phyloP scores from a whole-genome alignment of 495 filamentous ascomycete genomes.

The Penicillium roqueforti region DNA sequence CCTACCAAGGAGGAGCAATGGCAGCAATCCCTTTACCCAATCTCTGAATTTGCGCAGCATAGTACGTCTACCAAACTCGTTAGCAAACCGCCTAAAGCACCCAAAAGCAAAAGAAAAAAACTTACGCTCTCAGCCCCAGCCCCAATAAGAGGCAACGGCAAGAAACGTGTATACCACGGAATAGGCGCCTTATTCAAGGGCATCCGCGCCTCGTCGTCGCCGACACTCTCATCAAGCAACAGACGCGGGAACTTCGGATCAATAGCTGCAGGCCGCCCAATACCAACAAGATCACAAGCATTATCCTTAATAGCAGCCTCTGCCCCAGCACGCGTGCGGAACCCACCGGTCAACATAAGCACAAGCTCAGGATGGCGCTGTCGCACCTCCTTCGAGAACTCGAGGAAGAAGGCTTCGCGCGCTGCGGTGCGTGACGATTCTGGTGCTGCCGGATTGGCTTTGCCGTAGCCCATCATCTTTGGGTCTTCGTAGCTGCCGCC shows the following conservation, averaged over 20 bases:
- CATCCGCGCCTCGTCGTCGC: constrained; percentile 46
- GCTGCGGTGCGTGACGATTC: constrained; percentile 40
- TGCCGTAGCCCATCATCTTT: constrained; percentile 29
- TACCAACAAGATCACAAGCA: constrained; percentile 56
- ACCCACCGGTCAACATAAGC: constrained; percentile 53
- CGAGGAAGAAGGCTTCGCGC: constrained; percentile 61
- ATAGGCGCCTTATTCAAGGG: constrained; percentile 32
- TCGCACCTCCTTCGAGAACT: constrained; percentile 49
- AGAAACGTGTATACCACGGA: constrained; percentile 28
- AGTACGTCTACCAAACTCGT: constrained; percentile 30
- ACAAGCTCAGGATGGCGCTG: constrained; percentile 38
- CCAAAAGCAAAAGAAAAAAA: constrained; percentile 13
- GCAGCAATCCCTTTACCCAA: constrained; percentile 36
- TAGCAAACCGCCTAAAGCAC: not conserved
- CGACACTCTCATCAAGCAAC: constrained; percentile 49
- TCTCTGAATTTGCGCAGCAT: constrained; percentile 38
- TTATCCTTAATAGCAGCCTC: constrained; percentile 46
- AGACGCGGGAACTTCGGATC: constrained; percentile 46
- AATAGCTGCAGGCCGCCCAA: constrained; percentile 51
- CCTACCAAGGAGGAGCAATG: constrained; percentile 22
- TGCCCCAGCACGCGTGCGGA: constrained; percentile 53
- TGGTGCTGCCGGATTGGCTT: constrained; percentile 5
- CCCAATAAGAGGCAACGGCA: constrained; percentile 39
- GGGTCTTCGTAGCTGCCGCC: constrained; percentile 57
- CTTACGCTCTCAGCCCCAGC: constrained; percentile 44